These are phyloP conservation scores for Cynara cardunculus DNA, from an alignment of 129 eudicot genomes.

Conservation along the genomic window DNA sequence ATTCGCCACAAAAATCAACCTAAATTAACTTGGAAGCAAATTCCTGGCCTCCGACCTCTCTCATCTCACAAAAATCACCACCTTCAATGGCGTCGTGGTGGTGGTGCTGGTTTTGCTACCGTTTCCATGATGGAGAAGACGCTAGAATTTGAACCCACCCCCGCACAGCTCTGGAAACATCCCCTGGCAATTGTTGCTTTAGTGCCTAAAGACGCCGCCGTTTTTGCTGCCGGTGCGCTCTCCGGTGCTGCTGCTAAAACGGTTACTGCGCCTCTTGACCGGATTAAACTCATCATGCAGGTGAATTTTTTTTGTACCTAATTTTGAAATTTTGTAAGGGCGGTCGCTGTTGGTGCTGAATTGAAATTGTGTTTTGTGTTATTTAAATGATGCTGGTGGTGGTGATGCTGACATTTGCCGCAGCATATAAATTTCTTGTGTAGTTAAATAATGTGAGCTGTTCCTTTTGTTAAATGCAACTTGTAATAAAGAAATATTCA, in stretches of 20 bases:
- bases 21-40: constrained; percentile 28
- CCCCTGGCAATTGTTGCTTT: constrained; percentile 63
- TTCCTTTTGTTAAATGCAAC: constrained; percentile 3
- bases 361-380: not conserved
- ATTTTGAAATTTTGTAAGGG: not conserved
- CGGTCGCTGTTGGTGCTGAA: not conserved
- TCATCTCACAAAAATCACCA: constrained; percentile 1
- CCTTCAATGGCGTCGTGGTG: constrained; percentile 13
- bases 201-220: constrained; percentile 76
- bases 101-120: constrained; percentile 41
- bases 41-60: constrained; percentile 37
- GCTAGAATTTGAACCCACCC: constrained; percentile 41
- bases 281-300: constrained; percentile 95
- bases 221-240: constrained; percentile 80
- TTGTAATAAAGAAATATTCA: not conserved
- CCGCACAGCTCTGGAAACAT: constrained; percentile 59
- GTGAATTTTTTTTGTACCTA: constrained; percentile 12
- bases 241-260: constrained; percentile 91
- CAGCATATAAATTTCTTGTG: not conserved
- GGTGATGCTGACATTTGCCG: not conserved
- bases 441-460: not conserved
- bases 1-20: constrained; percentile 17
- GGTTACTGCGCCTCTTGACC: constrained; percentile 88
- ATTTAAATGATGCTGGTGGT: constrained; percentile 7
- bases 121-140: constrained; percentile 45